A percentile compares a stretch with the other conserved stretches of the same genome.
These are phyloP conservation scores for Colletotrichum tabaci DNA, from an alignment of 2,329 filamentous ascomycete species.

Conservation along the genomic window DNA sequence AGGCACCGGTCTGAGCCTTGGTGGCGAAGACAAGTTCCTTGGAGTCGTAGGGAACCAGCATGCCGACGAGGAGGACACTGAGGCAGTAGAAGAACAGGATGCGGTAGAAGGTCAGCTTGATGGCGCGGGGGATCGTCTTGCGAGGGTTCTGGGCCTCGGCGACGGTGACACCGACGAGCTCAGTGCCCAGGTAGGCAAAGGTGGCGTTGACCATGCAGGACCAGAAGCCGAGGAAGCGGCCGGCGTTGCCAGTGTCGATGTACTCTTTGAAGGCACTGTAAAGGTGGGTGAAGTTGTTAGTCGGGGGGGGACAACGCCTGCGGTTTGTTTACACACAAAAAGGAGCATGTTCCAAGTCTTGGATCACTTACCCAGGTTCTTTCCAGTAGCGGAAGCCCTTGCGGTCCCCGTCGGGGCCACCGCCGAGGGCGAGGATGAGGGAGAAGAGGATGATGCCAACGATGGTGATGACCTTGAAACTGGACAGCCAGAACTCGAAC, in stretches of 20 bases:
- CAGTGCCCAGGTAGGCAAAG: conserved; percentile 84
- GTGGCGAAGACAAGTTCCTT: conserved; percentile 71
- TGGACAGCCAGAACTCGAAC: conserved; percentile 73
- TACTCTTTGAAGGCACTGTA: conserved; percentile 65
- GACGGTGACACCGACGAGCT: conserved; percentile 83
- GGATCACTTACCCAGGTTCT: conserved; percentile 63
- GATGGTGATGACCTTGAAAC: conserved; percentile 79
- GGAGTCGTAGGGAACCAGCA: conserved; percentile 82
- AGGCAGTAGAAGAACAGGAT: conserved; percentile 86
- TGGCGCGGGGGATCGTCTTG: conserved; percentile 81
- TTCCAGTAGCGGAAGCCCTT: conserved; percentile 79
- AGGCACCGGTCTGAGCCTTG: conserved; percentile 62
- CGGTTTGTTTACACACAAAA: too few relatives aligned
- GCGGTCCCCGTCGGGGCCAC: conserved; percentile 73
- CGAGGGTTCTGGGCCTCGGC: conserved; percentile 86
- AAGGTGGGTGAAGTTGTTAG: conserved; percentile 4
- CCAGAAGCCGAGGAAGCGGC: conserved; percentile 76
- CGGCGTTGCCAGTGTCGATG: conserved; percentile 58
- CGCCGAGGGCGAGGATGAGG: conserved; percentile 75
- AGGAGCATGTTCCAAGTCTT: too few relatives aligned
- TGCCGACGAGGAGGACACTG: conserved; percentile 81
- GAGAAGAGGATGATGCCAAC: conserved; percentile 76
- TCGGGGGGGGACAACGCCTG: not conserved
- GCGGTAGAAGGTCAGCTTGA: conserved; percentile 86
- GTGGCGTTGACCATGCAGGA: conserved; percentile 81